phyloP scores from a whole-genome alignment of 139 green algal genomes.

The Yamagishiella unicocca region DNA sequence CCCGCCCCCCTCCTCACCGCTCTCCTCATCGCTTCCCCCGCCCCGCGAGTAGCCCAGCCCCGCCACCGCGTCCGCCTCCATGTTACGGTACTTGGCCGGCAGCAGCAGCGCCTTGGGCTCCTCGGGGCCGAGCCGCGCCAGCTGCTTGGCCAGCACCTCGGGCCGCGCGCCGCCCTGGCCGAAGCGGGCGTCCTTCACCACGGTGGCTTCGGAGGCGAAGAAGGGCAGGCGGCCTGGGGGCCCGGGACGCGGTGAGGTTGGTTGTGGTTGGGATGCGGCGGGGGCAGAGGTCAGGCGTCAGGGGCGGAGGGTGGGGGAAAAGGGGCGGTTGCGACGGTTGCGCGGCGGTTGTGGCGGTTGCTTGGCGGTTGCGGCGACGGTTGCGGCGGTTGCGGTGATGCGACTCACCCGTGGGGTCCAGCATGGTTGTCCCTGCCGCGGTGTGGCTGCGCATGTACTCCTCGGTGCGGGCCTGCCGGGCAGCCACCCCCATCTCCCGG shows the following conservation, averaged over 20 bases:
- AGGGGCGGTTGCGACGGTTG: background rate
- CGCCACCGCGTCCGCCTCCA: constrained; percentile 28
- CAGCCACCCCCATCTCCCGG: constrained; percentile 66
- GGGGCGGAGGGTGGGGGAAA: background rate
- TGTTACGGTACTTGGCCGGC: constrained; percentile 60
- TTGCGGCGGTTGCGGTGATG: too few relatives aligned
- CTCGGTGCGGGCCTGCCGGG: constrained; percentile 56
- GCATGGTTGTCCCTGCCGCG: constrained; percentile 37
- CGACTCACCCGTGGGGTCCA: constrained; percentile 72
- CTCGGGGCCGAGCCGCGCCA: constrained; percentile 42
- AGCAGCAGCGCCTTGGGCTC: constrained; percentile 65
- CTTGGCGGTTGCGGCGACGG: too few relatives aligned
- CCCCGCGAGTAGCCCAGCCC: background rate
- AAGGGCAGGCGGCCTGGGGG: constrained; percentile 51
- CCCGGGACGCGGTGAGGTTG: too few relatives aligned
- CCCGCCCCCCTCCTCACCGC: background rate
- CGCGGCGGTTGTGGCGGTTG: background rate
- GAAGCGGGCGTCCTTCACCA: constrained; percentile 67
- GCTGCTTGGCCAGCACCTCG: constrained; percentile 52
- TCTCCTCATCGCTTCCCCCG: constrained; percentile 8
- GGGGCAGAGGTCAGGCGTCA: background rate
- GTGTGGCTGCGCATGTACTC: constrained; percentile 72
- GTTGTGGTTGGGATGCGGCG: too few relatives aligned
- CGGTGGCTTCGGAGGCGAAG: constrained; percentile 55
- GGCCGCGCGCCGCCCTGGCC: constrained; percentile 58